phyloP scores from a whole-genome alignment of 1,284 basidiomycete genomes.

The Pisolithus thermaeus region DNA sequence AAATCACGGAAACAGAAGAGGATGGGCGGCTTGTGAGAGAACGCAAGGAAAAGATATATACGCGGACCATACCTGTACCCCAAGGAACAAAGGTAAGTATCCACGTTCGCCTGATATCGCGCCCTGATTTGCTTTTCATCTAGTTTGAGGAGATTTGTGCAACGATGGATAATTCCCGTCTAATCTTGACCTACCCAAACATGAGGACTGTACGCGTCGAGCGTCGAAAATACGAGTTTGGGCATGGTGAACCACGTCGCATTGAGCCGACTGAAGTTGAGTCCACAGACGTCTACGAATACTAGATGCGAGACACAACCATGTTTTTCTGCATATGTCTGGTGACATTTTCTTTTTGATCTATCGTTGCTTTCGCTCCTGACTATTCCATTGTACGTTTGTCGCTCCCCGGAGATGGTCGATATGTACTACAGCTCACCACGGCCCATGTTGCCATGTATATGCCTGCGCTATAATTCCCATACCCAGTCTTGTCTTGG shows the following conservation, averaged over 20 bases:
- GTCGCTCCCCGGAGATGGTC: conserved; percentile 3
- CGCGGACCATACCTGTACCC: conserved; percentile 42
- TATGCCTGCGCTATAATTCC: conserved; percentile 14
- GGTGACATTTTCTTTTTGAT: conserved; percentile 4
- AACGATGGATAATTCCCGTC: conserved; percentile 49
- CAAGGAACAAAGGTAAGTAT: conserved; percentile 40
- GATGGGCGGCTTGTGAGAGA: conserved; percentile 55
- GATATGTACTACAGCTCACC: conserved; percentile 14
- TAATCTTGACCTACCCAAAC: conserved; percentile 63
- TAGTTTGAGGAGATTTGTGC: conserved; percentile 67
- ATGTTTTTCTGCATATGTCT: background rate
- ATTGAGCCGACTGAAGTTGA: conserved; percentile 29
- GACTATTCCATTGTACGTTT: conserved; percentile 2
- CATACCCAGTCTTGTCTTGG: conserved; percentile 4
- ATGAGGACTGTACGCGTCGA: conserved; percentile 50
- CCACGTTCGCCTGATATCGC: conserved; percentile 1
- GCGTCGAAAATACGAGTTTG: conserved; percentile 20
- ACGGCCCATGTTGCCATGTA: background rate
- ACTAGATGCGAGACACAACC: conserved; percentile 17
- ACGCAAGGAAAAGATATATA: conserved; percentile 47
- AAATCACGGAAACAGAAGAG: conserved; percentile 54
- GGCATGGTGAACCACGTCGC: conserved; percentile 25
- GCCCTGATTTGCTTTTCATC: conserved; percentile 1
- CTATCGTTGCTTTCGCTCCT: conserved; percentile 7
- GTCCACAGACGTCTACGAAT: conserved; percentile 26